Evolutionary conservation across 768 basidiomycete genomes (phyloP).

Genomic region (Termitomyces sp.): DNA sequence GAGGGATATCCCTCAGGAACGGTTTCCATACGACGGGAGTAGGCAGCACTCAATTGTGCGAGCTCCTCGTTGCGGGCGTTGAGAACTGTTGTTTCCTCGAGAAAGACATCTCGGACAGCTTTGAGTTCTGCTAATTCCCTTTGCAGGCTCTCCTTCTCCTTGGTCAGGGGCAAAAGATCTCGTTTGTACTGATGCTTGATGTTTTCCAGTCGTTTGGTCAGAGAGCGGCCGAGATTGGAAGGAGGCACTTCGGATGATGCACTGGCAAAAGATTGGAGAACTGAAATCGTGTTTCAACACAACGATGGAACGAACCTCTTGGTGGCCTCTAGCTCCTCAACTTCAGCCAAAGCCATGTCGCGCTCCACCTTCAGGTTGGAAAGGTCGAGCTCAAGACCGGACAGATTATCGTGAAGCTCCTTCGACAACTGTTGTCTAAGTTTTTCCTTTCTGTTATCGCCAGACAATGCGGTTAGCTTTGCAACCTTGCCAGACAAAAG

Average conservation of each 20-base stretch:
- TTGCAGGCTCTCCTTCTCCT: constrained; percentile 71
- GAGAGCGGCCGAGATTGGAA: constrained; percentile 53
- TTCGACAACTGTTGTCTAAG: constrained; percentile 73
- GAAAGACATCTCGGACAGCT: constrained; percentile 76
- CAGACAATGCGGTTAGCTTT: constrained; percentile 77
- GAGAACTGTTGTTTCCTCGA: constrained; percentile 89
- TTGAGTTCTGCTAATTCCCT: constrained; percentile 86
- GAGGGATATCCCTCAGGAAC: constrained; percentile 28
- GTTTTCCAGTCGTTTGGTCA: constrained; percentile 81
- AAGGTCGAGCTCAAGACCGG: constrained; percentile 77
- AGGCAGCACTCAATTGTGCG: constrained; percentile 80
- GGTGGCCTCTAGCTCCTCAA: constrained; percentile 79
- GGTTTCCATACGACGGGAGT: constrained; percentile 71
- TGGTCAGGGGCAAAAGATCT: constrained; percentile 80
- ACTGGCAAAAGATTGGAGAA: constrained; percentile 16
- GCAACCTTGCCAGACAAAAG: constrained; percentile 88
- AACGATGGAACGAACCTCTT: constrained; percentile 50
- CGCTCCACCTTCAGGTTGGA: constrained; percentile 85
- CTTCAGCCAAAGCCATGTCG: constrained; percentile 88
- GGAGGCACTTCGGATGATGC: constrained; percentile 31
- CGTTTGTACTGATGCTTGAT: constrained; percentile 84
- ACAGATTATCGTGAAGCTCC: constrained; percentile 72
- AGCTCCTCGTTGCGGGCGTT: constrained; percentile 92
- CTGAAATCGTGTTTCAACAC: neutral
- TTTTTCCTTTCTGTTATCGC: constrained; percentile 74